These are phyloP conservation scores for Aspergillus sp. DNA, from an alignment of 2,329 filamentous ascomycete species.

Conservation along the genomic window DNA sequence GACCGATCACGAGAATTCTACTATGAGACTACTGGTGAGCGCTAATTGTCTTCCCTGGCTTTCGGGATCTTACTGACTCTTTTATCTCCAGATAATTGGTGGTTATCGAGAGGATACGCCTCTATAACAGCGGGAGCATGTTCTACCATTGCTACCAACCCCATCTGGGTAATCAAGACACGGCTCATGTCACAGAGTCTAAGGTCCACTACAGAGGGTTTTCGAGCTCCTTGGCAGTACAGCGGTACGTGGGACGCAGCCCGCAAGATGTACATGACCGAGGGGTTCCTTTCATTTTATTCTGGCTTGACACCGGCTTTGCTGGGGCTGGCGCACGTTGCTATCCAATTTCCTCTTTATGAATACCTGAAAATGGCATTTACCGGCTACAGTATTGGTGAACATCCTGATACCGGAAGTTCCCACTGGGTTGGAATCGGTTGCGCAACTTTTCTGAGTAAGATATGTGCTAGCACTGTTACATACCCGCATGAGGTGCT, in stretches of 20 bases:
- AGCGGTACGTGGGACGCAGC: constrained; percentile 85
- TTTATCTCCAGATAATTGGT: constrained; percentile 63
- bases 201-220: constrained; percentile 52
- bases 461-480: constrained; percentile 88
- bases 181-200: constrained; percentile 89
- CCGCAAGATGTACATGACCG: constrained; percentile 89
- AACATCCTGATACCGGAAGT: constrained; percentile 59
- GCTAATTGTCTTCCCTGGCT: neutral
- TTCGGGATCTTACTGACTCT: neutral
- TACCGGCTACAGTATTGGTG: constrained; percentile 85
- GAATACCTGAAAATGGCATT: constrained; percentile 90
- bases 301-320: constrained; percentile 90
- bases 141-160: constrained; percentile 92
- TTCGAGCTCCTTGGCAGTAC: constrained; percentile 75
- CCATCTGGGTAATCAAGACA: constrained; percentile 99
- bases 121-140: constrained; percentile 88
- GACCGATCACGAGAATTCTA: constrained; percentile 80
- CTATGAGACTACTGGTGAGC: constrained; percentile 64
- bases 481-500: constrained; percentile 98
- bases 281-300: constrained; percentile 90
- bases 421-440: constrained; percentile 82
- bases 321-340: constrained; percentile 88
- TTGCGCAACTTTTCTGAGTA: constrained; percentile 86
- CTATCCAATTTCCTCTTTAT: constrained; percentile 95
- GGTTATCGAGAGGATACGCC: constrained; percentile 80